phyloP scores from a whole-genome alignment of 768 basidiomycete genomes.

The Cystofilobasidium macerans region DNA sequence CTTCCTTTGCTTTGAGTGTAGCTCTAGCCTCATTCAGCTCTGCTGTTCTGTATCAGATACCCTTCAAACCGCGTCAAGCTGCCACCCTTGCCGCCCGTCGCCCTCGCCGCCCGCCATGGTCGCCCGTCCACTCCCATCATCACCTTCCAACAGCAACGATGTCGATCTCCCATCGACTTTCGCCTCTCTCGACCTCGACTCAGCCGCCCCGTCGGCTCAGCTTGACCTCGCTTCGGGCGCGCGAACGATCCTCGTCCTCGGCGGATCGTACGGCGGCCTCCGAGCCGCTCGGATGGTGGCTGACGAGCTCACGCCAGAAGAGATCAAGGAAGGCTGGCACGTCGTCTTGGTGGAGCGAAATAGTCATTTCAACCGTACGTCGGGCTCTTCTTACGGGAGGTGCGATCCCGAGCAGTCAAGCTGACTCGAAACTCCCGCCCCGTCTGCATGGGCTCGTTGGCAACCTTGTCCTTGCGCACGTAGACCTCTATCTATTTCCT shows the following conservation, averaged over 20 bases:
- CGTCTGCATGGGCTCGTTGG: not conserved
- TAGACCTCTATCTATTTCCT: constrained; percentile 39
- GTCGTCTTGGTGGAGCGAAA: constrained; percentile 36
- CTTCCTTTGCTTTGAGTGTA: too few relatives aligned
- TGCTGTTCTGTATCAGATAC: too few relatives aligned
- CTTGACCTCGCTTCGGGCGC: not conserved
- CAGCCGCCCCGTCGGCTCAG: too few relatives aligned
- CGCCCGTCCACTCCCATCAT: too few relatives aligned
- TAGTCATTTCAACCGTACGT: constrained; percentile 36
- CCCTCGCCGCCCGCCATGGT: too few relatives aligned
- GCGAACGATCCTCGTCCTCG: not conserved
- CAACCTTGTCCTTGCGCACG: not conserved
- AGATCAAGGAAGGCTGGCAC: constrained; percentile 29
- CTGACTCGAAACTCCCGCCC: too few relatives aligned
- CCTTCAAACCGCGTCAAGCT: too few relatives aligned
- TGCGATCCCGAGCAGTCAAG: not conserved
- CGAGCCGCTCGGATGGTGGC: not conserved
- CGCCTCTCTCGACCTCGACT: too few relatives aligned
- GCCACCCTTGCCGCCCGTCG: too few relatives aligned
- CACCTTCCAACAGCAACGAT: too few relatives aligned
- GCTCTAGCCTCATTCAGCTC: too few relatives aligned
- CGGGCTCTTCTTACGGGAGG: not conserved
- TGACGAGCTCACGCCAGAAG: not conserved
- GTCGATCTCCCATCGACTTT: too few relatives aligned
- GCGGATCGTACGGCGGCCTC: not conserved